These are phyloP conservation scores for Pyrenochaeta sp. DNA, from an alignment of 2,329 filamentous ascomycete genomes.

Conservation along the genomic window DNA sequence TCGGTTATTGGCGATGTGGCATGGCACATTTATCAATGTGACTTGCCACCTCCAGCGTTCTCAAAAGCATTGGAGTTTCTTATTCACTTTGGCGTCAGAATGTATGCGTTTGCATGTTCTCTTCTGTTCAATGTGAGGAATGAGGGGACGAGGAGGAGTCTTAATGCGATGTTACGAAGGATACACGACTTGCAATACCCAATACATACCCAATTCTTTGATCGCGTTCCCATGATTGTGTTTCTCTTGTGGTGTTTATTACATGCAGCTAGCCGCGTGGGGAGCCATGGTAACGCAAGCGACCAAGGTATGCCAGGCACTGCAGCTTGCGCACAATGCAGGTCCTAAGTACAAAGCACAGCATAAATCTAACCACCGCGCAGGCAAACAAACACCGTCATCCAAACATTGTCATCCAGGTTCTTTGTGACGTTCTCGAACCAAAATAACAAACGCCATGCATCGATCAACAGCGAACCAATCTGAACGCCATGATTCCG, in stretches of 20 bases:
- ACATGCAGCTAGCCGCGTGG: neutral
- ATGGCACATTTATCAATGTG: conserved; percentile 18
- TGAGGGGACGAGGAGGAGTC: conserved; percentile 25
- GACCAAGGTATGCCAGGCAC: too few species aligned
- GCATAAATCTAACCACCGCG: too few species aligned
- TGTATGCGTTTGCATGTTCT: conserved; percentile 30
- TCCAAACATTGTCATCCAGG: too few species aligned
- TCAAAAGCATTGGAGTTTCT: conserved; percentile 33
- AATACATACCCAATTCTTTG: conserved; percentile 25
- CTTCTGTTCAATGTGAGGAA: conserved; percentile 22
- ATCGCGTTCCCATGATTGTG: neutral
- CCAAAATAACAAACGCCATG: too few species aligned
- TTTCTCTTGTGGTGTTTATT: neutral
- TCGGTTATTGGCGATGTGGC: conserved; percentile 22
- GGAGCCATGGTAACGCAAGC: too few species aligned
- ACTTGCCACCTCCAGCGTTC: conserved; percentile 30
- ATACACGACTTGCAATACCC: conserved; percentile 45
- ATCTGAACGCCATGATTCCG: too few species aligned
- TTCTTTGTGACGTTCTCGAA: too few species aligned
- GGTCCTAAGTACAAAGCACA: too few species aligned
- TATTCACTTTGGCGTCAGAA: conserved; percentile 27
- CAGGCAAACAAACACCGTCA: too few species aligned
- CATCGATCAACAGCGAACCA: too few species aligned
- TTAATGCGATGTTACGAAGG: conserved; percentile 47
- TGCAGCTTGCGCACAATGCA: too few species aligned